Evolutionary conservation across 805 yeast genomes (phyloP), one percentile per base, ranked within the genome.

Genomic region (Starmerella kuoi): DNA sequence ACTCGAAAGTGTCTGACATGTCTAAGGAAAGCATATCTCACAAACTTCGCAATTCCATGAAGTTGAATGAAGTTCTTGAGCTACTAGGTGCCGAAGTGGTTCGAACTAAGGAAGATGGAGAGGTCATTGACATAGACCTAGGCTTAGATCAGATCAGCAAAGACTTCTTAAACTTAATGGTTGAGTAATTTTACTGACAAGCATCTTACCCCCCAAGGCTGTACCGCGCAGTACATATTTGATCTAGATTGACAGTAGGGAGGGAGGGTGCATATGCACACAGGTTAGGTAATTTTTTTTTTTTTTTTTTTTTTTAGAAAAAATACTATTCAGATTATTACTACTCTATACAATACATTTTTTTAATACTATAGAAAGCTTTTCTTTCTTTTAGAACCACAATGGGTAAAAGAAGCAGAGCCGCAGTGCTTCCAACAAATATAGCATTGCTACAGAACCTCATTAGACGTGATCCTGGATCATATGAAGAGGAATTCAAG

Each of bases 381-480:
- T n/a, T n/a, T n/a, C n/a, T 25, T 11, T 14, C 14, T 14, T 25
- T 9, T 25, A 11, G 28, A 30, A 15, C 9, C 18, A 31, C 5
- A 22, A 88, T 88, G 97, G 94, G 74, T 27, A 83, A 79, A 62
- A 73, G 77, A 61, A 77, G 82, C 64, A 82, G 95, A 72, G 91
- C 95, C 22, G 95, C 96, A 35, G 72, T 87, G 44, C 67, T 88
- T 58, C 97, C 97, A 9, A 82, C 86, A 17, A 91, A 91, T 62
- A 81, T 91, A 58, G 87, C 93, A 30, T 66, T 88, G 48, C 65
- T 91, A 46, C 98, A 91, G 64, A 91, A 91, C 61, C 69, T 91
- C 50, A 94, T 91, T 8, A 79, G 87, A 53, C 72, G 96, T 55
- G 98, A 91, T 60, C 96, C 98, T 2, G 81, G 74, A 53, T 87